Evolutionary conservation across 768 basidiomycete species (phyloP).

Genomic region (Filobasidium floriforme): DNA sequence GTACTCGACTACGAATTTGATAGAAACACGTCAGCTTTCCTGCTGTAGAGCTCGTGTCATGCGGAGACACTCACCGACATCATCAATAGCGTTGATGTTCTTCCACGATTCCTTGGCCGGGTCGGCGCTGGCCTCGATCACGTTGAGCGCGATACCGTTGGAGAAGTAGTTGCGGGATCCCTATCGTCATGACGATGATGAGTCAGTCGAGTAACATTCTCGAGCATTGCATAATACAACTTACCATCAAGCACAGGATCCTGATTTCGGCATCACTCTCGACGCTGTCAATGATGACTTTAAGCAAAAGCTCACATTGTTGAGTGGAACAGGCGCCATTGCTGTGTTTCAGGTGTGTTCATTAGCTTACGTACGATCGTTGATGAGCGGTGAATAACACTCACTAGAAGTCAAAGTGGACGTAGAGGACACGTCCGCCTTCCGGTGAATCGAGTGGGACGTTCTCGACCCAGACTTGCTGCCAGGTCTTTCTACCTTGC

Average conservation of each 20-base stretch:
- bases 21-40: background rate
- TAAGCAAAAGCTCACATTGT: constrained; percentile 32
- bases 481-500: constrained; percentile 30
- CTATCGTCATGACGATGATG: constrained; percentile 17
- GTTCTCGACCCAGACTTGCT: constrained; percentile 31
- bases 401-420: constrained; percentile 42
- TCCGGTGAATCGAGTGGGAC: constrained; percentile 19
- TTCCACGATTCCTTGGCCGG: constrained; percentile 36
- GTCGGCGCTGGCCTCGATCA: constrained; percentile 30
- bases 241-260: constrained; percentile 33
- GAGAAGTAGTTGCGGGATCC: constrained; percentile 29
- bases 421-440: constrained; percentile 24
- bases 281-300: constrained; percentile 30
- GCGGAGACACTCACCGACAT: constrained; percentile 22
- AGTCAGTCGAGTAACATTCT: background rate
- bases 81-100: constrained; percentile 42
- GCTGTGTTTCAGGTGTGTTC: constrained; percentile 16
- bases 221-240: background rate
- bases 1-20: constrained; percentile 28
- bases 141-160: constrained; percentile 40
- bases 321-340: constrained; percentile 39
- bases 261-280: constrained; percentile 25
- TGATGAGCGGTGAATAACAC: constrained; percentile 7
- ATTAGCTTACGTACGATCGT: background rate
- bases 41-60: background rate